These are phyloP conservation scores for Xylaria sp. DNA, from an alignment of 2,329 filamentous ascomycete species.

Conservation along the genomic window DNA sequence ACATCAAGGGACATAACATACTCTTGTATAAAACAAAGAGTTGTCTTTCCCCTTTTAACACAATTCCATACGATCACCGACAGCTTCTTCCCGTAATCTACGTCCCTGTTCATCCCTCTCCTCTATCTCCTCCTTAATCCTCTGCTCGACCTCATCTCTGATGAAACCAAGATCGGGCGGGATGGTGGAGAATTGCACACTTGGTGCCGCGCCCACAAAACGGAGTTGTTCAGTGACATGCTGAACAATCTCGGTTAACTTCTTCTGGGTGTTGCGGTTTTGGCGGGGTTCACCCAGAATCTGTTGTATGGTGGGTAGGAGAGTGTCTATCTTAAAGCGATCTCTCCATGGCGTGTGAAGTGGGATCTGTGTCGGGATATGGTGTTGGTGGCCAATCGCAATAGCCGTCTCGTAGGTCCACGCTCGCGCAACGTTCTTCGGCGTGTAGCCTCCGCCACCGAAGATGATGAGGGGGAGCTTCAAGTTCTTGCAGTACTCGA, in stretches of 20 bases:
- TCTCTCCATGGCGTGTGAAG: slow-evolving; percentile 77
- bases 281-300: slow-evolving; percentile 61
- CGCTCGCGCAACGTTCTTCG: slow-evolving; percentile 89
- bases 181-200: slow-evolving; percentile 76
- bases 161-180: slow-evolving; percentile 68
- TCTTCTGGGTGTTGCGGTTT: slow-evolving; percentile 75
- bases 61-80: slow-evolving; percentile 53
- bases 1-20: background rate
- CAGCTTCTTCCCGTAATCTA: slow-evolving; percentile 50
- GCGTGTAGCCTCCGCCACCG: slow-evolving; percentile 93
- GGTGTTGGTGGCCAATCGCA: slow-evolving; percentile 67
- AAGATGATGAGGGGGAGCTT: slow-evolving; percentile 80
- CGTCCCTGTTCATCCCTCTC: slow-evolving; percentile 52
- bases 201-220: slow-evolving; percentile 79
- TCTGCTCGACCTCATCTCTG: slow-evolving; percentile 63
- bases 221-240: slow-evolving; percentile 79
- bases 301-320: slow-evolving; percentile 81
- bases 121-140: slow-evolving; percentile 59
- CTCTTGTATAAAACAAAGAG: background rate
- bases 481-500: slow-evolving; percentile 79
- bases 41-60: background rate
- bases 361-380: slow-evolving; percentile 69
- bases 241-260: slow-evolving; percentile 68
- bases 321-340: slow-evolving; percentile 80
- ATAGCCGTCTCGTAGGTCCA: slow-evolving; percentile 97